Conservation (phyloP, 2,329 filamentous ascomycete species). For the Xylariaceae sp. region DNA sequence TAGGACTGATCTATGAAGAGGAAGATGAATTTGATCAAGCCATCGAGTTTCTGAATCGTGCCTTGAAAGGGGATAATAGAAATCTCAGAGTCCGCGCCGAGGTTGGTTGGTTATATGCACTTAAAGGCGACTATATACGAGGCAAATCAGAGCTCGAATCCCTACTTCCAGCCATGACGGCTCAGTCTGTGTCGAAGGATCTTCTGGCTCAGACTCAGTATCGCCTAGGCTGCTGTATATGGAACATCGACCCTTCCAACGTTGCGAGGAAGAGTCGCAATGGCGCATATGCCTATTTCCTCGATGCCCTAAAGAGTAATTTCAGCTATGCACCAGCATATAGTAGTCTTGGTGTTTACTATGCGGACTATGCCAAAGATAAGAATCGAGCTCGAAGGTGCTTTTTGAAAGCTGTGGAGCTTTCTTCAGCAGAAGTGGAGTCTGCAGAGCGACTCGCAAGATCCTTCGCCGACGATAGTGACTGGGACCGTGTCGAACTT, state of each 20-base stretch:
- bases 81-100: conserved; percentile 86
- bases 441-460: conserved; percentile 87
- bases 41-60: conserved; percentile 79
- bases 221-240: conserved; percentile 84
- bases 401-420: conserved; percentile 94
- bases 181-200: conserved; percentile 64
- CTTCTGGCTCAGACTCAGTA: conserved; percentile 88
- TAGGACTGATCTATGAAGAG: conserved; percentile 91
- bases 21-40: conserved; percentile 88
- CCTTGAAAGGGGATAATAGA: conserved; percentile 71
- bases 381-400: conserved; percentile 86
- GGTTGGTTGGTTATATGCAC: conserved; percentile 88
- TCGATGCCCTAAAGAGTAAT: conserved; percentile 84
- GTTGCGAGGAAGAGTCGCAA: conserved; percentile 79
- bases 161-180: conserved; percentile 67
- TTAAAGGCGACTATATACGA: conserved; percentile 75
- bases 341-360: conserved; percentile 88
- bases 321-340: conserved; percentile 90
- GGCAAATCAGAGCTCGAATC: conserved; percentile 75
- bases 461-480: conserved; percentile 85
- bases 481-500: conserved; percentile 96
- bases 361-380: conserved; percentile 88
- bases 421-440: conserved; percentile 84
- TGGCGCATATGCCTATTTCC: conserved; percentile 83
- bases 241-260: conserved; percentile 80